Evolutionary conservation across 129 eudicot genomes (phyloP), one percentile per base, ranked within the genome.

Genomic region (Tagetes erecta): DNA sequence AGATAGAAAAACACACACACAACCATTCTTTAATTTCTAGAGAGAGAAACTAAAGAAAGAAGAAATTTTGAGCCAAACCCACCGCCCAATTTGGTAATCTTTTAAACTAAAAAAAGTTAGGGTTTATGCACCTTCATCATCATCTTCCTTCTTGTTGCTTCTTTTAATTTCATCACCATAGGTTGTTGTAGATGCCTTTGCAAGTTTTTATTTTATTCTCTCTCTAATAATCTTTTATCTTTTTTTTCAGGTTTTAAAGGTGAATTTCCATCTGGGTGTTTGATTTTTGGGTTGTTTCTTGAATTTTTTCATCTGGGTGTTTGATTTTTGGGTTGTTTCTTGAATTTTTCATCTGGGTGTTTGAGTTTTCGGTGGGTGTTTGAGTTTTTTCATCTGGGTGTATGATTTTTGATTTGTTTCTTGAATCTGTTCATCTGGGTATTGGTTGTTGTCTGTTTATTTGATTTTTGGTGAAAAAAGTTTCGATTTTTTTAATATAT

Each of bases 401-500:
- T 20, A 20, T 20, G 27, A 20, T 20, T 20, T 20, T 20, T 20
- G 27, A 20, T 20, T 20, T 20, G 27, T 20, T 20, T 20, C 27
- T 20, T 20, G 0, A 20, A 20, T 20, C 27, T 20, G 27, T 20
- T 20, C 27, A 20, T 20, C 27, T 20, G 27, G 27, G 27, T 20
- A 20, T 20, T 51, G 53, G 45, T 59, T 51, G 52, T 6, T 50
- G 41, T 51, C 55, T 2, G 42, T 9, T 76, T n/a, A 4, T 8
- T 13, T 76, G 56, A 37, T 64, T 76, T 70, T 76, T 13, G 40
- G 78, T 62, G 75, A 46, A 64, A 34, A 81, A 81, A 81, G 65
- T 13, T 55, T 53, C 14, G 13, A 72, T 60, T 64, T 76, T 70
- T 70, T 5, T 34, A 1, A 57, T 20, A 20, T 20, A 20, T 20